These are phyloP conservation scores for Aureobasidium mangrovei DNA, from an alignment of 2,329 filamentous ascomycete genomes.

Conservation along the genomic window DNA sequence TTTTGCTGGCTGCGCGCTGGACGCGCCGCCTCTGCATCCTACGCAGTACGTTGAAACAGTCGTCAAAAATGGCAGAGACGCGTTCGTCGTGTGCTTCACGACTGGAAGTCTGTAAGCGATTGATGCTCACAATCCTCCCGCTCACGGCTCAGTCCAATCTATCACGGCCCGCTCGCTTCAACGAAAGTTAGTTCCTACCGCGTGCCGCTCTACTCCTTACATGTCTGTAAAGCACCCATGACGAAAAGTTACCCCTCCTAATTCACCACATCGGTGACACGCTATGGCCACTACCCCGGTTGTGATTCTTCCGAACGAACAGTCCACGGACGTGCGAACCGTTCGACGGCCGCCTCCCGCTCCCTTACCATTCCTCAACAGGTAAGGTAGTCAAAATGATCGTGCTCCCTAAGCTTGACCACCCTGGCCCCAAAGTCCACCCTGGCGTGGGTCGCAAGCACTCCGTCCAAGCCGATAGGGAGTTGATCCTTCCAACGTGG, in stretches of 20 bases:
- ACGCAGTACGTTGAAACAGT: not conserved
- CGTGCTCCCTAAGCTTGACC: not conserved
- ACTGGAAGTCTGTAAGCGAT: not conserved
- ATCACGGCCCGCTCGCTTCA: not conserved
- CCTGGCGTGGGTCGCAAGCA: not conserved
- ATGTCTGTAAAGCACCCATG: not conserved
- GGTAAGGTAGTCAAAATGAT: not conserved
- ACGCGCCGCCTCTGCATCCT: not conserved
- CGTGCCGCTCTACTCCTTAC: too few species aligned
- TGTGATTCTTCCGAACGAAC: not conserved
- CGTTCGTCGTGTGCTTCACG: not conserved
- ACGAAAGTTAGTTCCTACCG: too few species aligned
- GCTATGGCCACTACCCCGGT: not conserved
- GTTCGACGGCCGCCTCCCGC: slow-evolving; percentile 2
- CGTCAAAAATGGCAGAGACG: not conserved
- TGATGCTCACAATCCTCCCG: not conserved
- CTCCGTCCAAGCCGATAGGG: not conserved
- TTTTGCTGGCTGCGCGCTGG: not conserved
- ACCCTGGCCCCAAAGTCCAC: not conserved
- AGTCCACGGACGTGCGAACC: not conserved
- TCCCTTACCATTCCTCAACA: not conserved
- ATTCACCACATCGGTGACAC: not conserved
- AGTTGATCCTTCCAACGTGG: not conserved
- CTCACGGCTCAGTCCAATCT: not conserved
- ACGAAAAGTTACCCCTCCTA: not conserved